These are phyloP conservation scores for Acacia concinna DNA, from an alignment of 331 rosid genomes.

Conservation along the genomic window DNA sequence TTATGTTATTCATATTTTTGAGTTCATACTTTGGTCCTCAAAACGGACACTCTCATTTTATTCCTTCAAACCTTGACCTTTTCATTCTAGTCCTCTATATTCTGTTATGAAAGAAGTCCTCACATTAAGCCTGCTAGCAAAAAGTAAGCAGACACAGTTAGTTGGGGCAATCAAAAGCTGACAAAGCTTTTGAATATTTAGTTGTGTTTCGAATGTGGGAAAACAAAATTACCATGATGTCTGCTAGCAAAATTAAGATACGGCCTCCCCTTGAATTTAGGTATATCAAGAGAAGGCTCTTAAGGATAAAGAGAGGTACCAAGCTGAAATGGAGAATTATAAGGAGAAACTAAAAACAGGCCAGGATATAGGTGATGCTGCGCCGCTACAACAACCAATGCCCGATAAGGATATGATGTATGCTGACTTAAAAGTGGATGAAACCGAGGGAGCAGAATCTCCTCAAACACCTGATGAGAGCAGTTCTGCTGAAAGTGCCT, in stretches of 20 bases:
- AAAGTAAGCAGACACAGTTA: not conserved
- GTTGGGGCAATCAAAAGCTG: not conserved
- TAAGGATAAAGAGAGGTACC: constrained; percentile 83
- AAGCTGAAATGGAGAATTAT: constrained; percentile 79
- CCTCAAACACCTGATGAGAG: constrained; percentile 49
- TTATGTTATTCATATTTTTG: not conserved
- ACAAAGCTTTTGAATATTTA: not conserved
- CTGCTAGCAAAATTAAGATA: not conserved
- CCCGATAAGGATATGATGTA: constrained; percentile 50
- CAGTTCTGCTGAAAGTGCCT: constrained; percentile 53
- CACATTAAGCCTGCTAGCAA: not conserved
- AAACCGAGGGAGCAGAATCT: constrained; percentile 40
- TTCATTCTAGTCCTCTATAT: not conserved
- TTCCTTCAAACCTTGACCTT: not conserved
- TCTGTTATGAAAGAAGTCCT: not conserved
- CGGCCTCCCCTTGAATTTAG: constrained; percentile 35
- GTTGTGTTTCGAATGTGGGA: not conserved
- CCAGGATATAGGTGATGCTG: constrained; percentile 65
- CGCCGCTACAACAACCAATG: constrained; percentile 69
- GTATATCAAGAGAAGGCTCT: constrained; percentile 88
- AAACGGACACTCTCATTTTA: not conserved
- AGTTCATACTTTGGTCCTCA: not conserved
- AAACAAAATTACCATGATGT: not conserved
- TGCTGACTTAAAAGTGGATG: constrained; percentile 47
- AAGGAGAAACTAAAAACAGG: constrained; percentile 57